Evolutionary conservation across 345 rosid species (phyloP), one percentile per base, ranked within the genome.

Genomic region (Moricandia arvensis): DNA sequence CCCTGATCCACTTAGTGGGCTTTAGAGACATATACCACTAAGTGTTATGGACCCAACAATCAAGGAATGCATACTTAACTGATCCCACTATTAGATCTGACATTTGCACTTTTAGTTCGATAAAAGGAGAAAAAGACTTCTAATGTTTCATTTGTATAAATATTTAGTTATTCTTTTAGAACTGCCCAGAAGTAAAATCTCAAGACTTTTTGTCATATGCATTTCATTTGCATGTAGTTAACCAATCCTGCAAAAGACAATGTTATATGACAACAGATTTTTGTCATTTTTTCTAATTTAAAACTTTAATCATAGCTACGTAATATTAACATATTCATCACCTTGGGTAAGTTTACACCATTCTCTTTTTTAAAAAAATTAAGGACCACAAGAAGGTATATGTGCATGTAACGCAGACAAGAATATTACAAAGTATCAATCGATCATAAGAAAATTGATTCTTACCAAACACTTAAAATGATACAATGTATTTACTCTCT

Each of bases 401-500:
- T 49, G 8, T 49, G 24, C 57, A 49, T 7, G 10, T 49, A 49
- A 49, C 57, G 16, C 30, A 31, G 53, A 21, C 60, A 63, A 30
- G 75, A 60, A 38, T 62, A 53, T 51, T 9, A 76, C 59, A n/a
- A 62, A 69, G 47, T 43, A 76, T 31, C 80, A 76, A 49, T 17
- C 29, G 37, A 59, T 27, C 10, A 15, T 58, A 55, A 33, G 43
- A 70, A 33, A 64, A 55, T 70, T 63, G 75, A 77, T 45, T 63
- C 60, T 33, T 57, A 71, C 75, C 80, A 71, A 70, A 71, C 72
- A 57, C 57, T 71, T 64, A 64, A 64, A 43, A 57, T 43, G 80
- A 37, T 71, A 24, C 75, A 76, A 41, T 76, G 75, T 64, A 76
- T 70, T 55, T 70, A 63, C 66, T 76, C 75, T 55, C 24, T 59